phyloP scores from a whole-genome alignment of 179 eudicot species.

The Drosera spatulata region DNA sequence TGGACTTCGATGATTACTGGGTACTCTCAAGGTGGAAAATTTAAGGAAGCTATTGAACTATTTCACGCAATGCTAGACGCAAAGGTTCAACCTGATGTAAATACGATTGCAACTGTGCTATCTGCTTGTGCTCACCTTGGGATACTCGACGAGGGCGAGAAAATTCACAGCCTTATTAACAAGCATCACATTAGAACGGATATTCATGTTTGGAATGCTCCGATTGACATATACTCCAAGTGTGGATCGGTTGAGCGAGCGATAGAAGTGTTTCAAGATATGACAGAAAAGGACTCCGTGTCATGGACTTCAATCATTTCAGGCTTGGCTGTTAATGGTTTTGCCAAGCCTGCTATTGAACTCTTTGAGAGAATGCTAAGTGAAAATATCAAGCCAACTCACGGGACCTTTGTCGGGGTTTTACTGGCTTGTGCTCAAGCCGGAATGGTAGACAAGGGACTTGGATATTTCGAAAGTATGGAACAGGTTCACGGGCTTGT shows the following conservation, averaged over 20 bases:
- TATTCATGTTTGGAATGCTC: constrained; percentile 31
- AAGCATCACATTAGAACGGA: constrained; percentile 30
- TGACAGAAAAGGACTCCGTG: constrained; percentile 20
- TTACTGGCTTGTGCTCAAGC: constrained; percentile 22
- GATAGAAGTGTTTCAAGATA: constrained; percentile 26
- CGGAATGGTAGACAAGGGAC: constrained; percentile 14
- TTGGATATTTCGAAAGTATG: constrained; percentile 8
- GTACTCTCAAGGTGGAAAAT: constrained; percentile 31
- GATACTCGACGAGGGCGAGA: constrained; percentile 35
- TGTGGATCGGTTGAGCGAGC: constrained; percentile 51
- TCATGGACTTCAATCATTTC: constrained; percentile 51
- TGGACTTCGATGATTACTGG: constrained; percentile 66
- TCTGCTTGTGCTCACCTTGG: constrained; percentile 65
- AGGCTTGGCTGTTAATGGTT: constrained; percentile 49
- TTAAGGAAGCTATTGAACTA: constrained; percentile 31
- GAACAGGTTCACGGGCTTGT: constrained; percentile 6
- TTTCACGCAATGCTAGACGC: constrained; percentile 44
- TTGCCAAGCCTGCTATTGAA: constrained; percentile 18
- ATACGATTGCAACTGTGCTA: constrained; percentile 35
- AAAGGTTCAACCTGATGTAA: constrained; percentile 40
- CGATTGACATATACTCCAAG: constrained; percentile 59
- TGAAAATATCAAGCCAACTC: constrained; percentile 5
- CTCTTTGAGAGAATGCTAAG: constrained; percentile 9
- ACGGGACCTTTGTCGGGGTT: constrained; percentile 13
- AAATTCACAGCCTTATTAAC: constrained; percentile 30